Percentiles rank a stretch among this genome's conserved stretches.
Evolutionary conservation across 2,329 filamentous ascomycete genomes (phyloP).

Genomic region (Zymoseptoria passerinii): DNA sequence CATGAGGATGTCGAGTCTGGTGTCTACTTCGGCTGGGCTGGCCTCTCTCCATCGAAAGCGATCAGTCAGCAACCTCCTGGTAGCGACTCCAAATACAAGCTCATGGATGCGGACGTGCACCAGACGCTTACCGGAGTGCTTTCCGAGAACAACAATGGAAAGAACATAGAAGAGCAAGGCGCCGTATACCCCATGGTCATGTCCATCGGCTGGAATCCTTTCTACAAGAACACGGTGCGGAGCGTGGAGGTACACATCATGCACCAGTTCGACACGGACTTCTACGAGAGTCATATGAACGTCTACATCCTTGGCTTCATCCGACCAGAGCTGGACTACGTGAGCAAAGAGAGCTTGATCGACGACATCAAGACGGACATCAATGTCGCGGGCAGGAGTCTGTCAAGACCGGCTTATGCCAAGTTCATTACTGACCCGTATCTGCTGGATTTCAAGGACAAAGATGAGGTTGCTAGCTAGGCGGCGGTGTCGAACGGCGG

Average conservation of each 20-base stretch:
- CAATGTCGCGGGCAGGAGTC: conserved; percentile 65
- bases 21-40: conserved; percentile 90
- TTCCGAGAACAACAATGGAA: conserved; percentile 1
- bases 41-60: conserved; percentile 42
- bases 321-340: conserved; percentile 81
- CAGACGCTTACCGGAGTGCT: conserved; percentile 12
- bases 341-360: conserved; percentile 70
- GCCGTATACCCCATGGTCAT: conserved; percentile 76
- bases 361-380: conserved; percentile 86
- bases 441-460: conserved; percentile 29
- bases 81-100: conserved; percentile 19
- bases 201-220: conserved; percentile 94
- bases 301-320: conserved; percentile 80
- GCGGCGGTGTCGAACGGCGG: background rate
- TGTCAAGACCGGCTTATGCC: conserved; percentile 56
- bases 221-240: conserved; percentile 84
- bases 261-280: conserved; percentile 66
- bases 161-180: conserved; percentile 11
- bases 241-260: conserved; percentile 62
- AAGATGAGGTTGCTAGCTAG: conserved; percentile 25
- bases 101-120: conserved; percentile 15
- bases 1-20: conserved; percentile 58
- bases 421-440: conserved; percentile 42
- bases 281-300: conserved; percentile 75
- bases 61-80: conserved; percentile 17